Evolutionary conservation across 352 stramenopile species (phyloP).

Genomic region (Pythium periplocum): DNA sequence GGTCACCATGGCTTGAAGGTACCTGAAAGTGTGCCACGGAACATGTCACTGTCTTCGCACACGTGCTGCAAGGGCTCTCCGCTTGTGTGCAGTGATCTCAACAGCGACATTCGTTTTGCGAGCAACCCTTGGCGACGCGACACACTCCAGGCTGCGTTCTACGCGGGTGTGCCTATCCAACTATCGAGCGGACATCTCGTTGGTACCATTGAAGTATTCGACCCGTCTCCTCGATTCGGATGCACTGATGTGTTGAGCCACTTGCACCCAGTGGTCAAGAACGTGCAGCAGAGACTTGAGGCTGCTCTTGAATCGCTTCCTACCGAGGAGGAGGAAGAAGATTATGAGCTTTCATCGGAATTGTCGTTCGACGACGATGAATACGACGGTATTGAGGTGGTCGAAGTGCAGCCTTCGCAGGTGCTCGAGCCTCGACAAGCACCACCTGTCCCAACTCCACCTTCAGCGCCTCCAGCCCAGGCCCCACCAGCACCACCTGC

Average conservation of each 20-base stretch:
- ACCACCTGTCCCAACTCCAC: constrained; percentile 2
- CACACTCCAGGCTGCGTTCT: constrained; percentile 47
- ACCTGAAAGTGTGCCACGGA: constrained; percentile 5
- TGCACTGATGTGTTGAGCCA: constrained; percentile 63
- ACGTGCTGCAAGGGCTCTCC: constrained; percentile 54
- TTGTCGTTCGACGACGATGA: background rate
- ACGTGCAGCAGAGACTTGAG: constrained; percentile 69
- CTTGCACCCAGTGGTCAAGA: constrained; percentile 68
- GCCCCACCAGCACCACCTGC: too few species aligned
- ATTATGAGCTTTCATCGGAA: too few species aligned
- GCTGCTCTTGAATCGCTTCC: too few species aligned
- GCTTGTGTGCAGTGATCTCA: constrained; percentile 65
- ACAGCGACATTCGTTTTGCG: constrained; percentile 56
- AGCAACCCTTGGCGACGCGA: constrained; percentile 56
- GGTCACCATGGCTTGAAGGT: constrained; percentile 32
- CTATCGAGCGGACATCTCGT: constrained; percentile 67
- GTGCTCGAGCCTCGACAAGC: constrained; percentile 5
- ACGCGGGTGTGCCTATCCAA: constrained; percentile 74
- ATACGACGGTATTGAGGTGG: constrained; percentile 13
- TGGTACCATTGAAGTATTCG: constrained; percentile 68
- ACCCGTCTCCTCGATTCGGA: constrained; percentile 37
- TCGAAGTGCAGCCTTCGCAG: constrained; percentile 21
- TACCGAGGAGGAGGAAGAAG: too few species aligned
- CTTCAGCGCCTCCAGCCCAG: too few species aligned
- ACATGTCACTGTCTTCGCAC: constrained; percentile 55